A percentile compares a stretch with the other conserved stretches of the same genome.
These are phyloP conservation scores for Lasiodiplodia citricola DNA, from an alignment of 2,329 filamentous ascomycete genomes.

Conservation along the genomic window DNA sequence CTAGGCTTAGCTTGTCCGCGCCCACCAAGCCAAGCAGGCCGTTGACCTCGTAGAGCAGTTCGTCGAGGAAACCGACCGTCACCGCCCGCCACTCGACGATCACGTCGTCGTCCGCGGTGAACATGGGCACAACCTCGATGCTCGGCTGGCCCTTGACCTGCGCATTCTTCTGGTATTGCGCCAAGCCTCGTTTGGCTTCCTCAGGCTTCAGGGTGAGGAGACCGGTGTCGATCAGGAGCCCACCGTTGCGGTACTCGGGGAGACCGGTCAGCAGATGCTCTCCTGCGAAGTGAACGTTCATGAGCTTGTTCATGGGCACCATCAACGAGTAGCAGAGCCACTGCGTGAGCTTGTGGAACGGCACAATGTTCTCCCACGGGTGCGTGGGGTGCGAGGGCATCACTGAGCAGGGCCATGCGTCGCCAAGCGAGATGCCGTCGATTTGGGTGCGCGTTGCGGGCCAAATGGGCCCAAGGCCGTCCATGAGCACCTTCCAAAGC, in stretches of 20 bases:
- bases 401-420: slow-evolving; percentile 88
- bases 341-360: slow-evolving; percentile 93
- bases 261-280: slow-evolving; percentile 85
- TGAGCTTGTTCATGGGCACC: slow-evolving; percentile 83
- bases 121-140: slow-evolving; percentile 75
- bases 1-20: slow-evolving; percentile 72
- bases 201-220: slow-evolving; percentile 75
- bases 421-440: slow-evolving; percentile 84
- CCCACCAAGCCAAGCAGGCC: slow-evolving; percentile 70
- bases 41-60: slow-evolving; percentile 73
- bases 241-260: slow-evolving; percentile 91
- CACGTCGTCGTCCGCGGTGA: slow-evolving; percentile 75
- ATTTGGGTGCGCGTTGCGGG: slow-evolving; percentile 83
- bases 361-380: slow-evolving; percentile 80
- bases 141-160: slow-evolving; percentile 73
- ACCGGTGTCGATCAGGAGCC: slow-evolving; percentile 83
- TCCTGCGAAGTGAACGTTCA: slow-evolving; percentile 81
- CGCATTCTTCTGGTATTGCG: slow-evolving; percentile 72
- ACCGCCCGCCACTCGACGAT: slow-evolving; percentile 80
- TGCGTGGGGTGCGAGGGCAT: slow-evolving; percentile 77
- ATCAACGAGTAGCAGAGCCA: slow-evolving; percentile 95
- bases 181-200: slow-evolving; percentile 73
- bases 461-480: slow-evolving; percentile 87
- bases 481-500: slow-evolving; percentile 89
- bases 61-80: slow-evolving; percentile 76